Conservation (phyloP, 106 monocot species). For the Dioscorea zingiberensis region DNA sequence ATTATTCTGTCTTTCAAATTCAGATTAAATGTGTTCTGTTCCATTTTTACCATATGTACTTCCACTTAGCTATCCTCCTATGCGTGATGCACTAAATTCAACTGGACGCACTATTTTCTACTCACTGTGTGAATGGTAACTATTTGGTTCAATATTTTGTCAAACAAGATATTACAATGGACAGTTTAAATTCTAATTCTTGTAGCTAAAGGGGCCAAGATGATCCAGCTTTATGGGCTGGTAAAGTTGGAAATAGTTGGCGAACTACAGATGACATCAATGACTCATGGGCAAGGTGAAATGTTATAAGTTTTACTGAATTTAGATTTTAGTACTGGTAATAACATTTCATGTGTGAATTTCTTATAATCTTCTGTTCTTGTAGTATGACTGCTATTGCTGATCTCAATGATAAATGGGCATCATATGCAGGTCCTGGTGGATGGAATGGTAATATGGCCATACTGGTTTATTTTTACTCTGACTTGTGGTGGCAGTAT, state of each 20-base stretch:
- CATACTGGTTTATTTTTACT: not conserved
- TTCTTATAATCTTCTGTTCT: not conserved
- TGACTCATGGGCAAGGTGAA: constrained; percentile 91
- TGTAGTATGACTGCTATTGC: constrained; percentile 89
- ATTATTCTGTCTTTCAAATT: no score
- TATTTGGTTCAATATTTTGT: not conserved
- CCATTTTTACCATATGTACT: no score
- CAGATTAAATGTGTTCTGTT: no score
- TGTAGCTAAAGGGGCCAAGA: constrained; percentile 66
- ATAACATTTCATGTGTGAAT: not conserved
- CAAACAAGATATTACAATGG: not conserved
- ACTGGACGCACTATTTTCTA: constrained; percentile 77
- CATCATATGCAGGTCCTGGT: constrained; percentile 98
- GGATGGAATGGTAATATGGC: constrained; percentile 91
- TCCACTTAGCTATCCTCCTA: constrained; percentile 79
- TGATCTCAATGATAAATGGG: constrained; percentile 95
- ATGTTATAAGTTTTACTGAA: not conserved
- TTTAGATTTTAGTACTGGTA: not conserved
- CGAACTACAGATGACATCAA: constrained; percentile 92
- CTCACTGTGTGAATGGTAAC: constrained; percentile 93
- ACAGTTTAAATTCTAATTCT: not conserved
- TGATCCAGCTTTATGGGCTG: constrained; percentile 95
- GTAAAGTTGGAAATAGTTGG: constrained; percentile 95
- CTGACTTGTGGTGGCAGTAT: not conserved
- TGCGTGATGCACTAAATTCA: constrained; percentile 92